Conservation (phyloP, 2,329 filamentous ascomycete species). For the Phialophora expanda region DNA sequence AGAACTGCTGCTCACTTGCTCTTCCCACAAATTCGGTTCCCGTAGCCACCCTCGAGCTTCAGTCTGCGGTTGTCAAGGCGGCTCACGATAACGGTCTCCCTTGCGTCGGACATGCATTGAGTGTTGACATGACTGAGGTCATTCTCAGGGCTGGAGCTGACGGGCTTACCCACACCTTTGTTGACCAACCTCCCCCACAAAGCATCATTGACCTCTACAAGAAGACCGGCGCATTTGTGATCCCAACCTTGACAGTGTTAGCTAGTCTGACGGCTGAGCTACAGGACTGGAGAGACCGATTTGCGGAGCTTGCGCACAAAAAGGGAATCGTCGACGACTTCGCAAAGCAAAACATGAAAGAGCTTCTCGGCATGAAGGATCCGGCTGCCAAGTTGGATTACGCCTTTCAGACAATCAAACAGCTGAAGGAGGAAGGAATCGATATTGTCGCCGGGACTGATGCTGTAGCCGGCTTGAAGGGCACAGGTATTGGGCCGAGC, state of each 20-base stretch:
- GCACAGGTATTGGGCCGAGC: slow-evolving; percentile 37
- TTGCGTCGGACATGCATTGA: slow-evolving; percentile 36
- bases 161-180: slow-evolving; percentile 40
- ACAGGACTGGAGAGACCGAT: slow-evolving; percentile 35
- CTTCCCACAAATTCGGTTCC: slow-evolving; percentile 39
- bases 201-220: slow-evolving; percentile 37
- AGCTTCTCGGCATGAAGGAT: slow-evolving; percentile 39
- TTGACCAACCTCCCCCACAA: slow-evolving; percentile 38
- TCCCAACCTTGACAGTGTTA: slow-evolving; percentile 36
- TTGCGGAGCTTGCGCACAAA: slow-evolving; percentile 35
- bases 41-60: slow-evolving; percentile 45
- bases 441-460: slow-evolving; percentile 45
- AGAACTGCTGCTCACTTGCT: slow-evolving; percentile 39
- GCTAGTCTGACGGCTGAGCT: slow-evolving; percentile 35
- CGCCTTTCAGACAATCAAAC: slow-evolving; percentile 34
- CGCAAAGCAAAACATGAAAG: slow-evolving; percentile 39
- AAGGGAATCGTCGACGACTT: slow-evolving; percentile 40
- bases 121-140: slow-evolving; percentile 37
- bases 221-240: slow-evolving; percentile 38
- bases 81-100: slow-evolving; percentile 33
- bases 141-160: slow-evolving; percentile 39
- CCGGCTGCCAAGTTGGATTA: slow-evolving; percentile 36
- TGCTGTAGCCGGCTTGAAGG: slow-evolving; percentile 37
- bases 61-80: slow-evolving; percentile 43
- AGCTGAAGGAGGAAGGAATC: slow-evolving; percentile 40